A percentile compares a stretch with the other conserved stretches of the same genome.
Evolutionary conservation across 805 yeast species (phyloP).

Genomic region (Candida railenensis): DNA sequence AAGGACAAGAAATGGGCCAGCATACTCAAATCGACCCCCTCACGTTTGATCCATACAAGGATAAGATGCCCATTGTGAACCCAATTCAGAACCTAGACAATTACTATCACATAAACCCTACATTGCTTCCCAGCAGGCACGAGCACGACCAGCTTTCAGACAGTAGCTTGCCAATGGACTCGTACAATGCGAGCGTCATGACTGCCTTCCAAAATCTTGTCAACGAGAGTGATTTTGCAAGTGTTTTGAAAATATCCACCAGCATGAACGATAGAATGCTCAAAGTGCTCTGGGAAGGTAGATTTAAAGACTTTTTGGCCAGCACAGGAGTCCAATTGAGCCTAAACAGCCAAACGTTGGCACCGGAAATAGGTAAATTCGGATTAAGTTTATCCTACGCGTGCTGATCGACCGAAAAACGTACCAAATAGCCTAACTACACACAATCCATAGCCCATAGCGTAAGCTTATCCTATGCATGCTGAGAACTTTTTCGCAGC

Average conservation of each 20-base stretch:
- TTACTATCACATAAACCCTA: constrained; percentile 27
- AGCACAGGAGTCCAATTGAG: constrained; percentile 67
- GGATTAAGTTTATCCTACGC: constrained; percentile 67
- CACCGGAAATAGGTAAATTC: constrained; percentile 49
- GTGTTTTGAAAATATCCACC: constrained; percentile 73
- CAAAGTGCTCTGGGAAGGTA: constrained; percentile 84
- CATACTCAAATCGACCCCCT: neutral
- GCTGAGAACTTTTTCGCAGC: constrained; percentile 30
- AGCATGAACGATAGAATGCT: constrained; percentile 62
- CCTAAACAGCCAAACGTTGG: constrained; percentile 31
- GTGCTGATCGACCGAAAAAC: constrained; percentile 33
- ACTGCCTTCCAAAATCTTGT: constrained; percentile 52
- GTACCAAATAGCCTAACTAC: too few relatives aligned
- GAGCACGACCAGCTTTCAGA: constrained; percentile 6
- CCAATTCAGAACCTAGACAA: constrained; percentile 25
- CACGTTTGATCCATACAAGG: neutral
- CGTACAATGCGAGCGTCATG: constrained; percentile 38
- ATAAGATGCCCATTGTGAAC: constrained; percentile 14
- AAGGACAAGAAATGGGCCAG: too few relatives aligned
- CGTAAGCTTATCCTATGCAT: constrained; percentile 63
- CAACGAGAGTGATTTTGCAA: constrained; percentile 55
- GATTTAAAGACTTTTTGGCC: constrained; percentile 72
- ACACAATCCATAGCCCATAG: too few relatives aligned
- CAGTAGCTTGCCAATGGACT: neutral
- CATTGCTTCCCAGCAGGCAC: constrained; percentile 14